A percentile compares a stretch with the other conserved stretches of the same genome.
phyloP scores from a whole-genome alignment of 176 grass and related monocot genomes.

The Ampelocalamus luodianensis region DNA sequence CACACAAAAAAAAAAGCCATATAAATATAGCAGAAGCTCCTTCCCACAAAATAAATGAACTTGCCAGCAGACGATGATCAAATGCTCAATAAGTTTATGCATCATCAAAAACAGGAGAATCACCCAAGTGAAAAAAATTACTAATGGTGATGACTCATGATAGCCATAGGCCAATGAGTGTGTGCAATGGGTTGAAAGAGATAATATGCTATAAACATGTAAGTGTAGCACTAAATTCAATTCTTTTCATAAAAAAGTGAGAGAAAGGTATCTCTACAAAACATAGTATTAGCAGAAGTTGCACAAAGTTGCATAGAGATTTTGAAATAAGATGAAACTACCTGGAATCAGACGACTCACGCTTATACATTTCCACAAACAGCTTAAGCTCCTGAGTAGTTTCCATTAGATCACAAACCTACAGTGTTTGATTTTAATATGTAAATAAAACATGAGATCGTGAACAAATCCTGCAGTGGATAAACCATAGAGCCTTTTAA shows the following conservation, averaged over 20 bases:
- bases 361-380: slow-evolving; percentile 65
- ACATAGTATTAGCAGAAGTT: slow-evolving; percentile 4
- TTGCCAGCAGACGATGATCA: not conserved
- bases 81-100: slow-evolving; percentile 3
- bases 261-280: not conserved
- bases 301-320: not conserved
- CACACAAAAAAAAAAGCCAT: slow-evolving; percentile 29
- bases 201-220: slow-evolving; percentile 4
- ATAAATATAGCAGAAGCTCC: slow-evolving; percentile 13
- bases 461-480: not conserved
- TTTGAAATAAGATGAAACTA: slow-evolving; percentile 30
- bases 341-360: slow-evolving; percentile 62
- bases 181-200: slow-evolving; percentile 1
- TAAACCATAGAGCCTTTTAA: not conserved
- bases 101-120: slow-evolving; percentile 21
- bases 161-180: not conserved
- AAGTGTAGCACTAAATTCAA: not conserved
- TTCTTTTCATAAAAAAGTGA: not conserved
- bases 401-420: slow-evolving; percentile 51
- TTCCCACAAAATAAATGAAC: slow-evolving; percentile 16
- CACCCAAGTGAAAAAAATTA: not conserved
- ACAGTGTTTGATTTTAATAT: slow-evolving; percentile 37
- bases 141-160: not conserved
- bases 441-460: slow-evolving; percentile 8
- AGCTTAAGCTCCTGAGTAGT: slow-evolving; percentile 53